Evolutionary conservation across 2,329 filamentous ascomycete genomes (phyloP), one percentile per base, ranked within the genome.

Genomic region (Pyricularia sp.): DNA sequence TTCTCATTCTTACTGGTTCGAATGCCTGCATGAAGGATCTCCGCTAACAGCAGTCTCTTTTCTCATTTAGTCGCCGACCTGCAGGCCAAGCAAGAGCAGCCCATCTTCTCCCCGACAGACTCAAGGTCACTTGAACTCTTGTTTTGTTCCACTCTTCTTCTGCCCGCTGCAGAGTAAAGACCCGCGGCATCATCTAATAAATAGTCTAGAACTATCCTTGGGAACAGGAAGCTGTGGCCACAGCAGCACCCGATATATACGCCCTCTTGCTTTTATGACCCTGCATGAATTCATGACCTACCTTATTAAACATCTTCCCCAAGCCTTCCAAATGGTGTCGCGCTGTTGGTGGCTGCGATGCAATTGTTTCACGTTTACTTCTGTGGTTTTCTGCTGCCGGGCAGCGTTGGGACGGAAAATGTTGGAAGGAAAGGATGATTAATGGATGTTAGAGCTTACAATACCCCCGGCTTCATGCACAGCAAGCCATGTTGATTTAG

Each of bases 81-180:
- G n/a, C 72, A 73, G 53, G 70, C 76, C 49, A 81, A 82, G 44
- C 81, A 82, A 65, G 78, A 82, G 62, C 77, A 79, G 26, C 79
- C 81, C 4, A 76, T 79, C 49, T 85, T 85, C 68, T 81, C 77
- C 22, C 78, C 78, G 4, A 77, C 77, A 0, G 77, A 79, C 66
- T 79, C 78, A n/a, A 74, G 78, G 44, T 80, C 78, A 0, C 73
- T 79, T 33, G 78, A 80, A 70, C 76, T 80, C 62, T 67, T 79
- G 28, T 79, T 79, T 66, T 79, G 77, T 66, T 77, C 78, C 10
- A 74, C 75, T 6, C 73, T 80, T 30, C 72, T 80, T 30, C 73
- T 79, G 35, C 71, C 73, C 22, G 64, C 66, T 30, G 66, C 66
- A 19, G 70, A 72, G 31, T 69, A 65, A 55, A n/a, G 30, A 22